phyloP scores from a whole-genome alignment of 352 stramenopile species.

The Thalassiosira oceanica region DNA sequence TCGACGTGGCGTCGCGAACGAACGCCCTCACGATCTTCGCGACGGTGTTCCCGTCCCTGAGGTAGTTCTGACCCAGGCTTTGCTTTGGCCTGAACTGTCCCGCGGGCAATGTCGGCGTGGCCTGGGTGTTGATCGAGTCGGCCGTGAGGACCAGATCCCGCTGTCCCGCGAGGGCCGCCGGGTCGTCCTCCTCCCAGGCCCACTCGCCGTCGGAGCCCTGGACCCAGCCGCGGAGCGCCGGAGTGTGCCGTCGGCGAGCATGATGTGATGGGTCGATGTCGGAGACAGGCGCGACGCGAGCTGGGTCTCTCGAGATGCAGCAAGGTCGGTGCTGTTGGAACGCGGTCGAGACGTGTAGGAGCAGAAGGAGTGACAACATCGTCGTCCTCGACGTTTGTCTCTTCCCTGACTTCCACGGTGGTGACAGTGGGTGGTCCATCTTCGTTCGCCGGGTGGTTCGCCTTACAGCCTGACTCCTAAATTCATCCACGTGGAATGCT shows the following conservation, averaged over 20 bases:
- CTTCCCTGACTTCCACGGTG: too few relatives aligned
- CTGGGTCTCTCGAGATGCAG: too few relatives aligned
- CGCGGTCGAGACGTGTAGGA: too few relatives aligned
- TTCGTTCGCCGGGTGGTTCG: too few relatives aligned
- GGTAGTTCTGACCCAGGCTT: slow-evolving; percentile 87
- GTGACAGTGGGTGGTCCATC: too few relatives aligned
- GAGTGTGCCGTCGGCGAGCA: neutral
- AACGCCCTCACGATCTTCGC: slow-evolving; percentile 85
- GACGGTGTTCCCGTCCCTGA: slow-evolving; percentile 86
- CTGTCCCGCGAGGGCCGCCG: slow-evolving; percentile 2
- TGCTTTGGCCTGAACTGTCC: slow-evolving; percentile 83
- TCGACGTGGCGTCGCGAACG: slow-evolving; percentile 72
- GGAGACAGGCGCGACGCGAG: too few relatives aligned
- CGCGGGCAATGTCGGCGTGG: slow-evolving; percentile 67
- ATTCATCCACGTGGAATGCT: too few relatives aligned
- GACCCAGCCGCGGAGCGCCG: slow-evolving; percentile 58
- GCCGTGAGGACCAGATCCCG: neutral
- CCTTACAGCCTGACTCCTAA: too few relatives aligned
- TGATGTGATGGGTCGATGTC: too few relatives aligned
- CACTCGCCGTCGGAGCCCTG: slow-evolving; percentile 73
- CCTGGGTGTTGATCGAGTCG: slow-evolving; percentile 19
- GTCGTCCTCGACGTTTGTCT: too few relatives aligned
- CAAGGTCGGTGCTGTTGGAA: too few relatives aligned
- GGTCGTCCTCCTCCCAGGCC: slow-evolving; percentile 79
- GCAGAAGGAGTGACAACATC: too few relatives aligned